phyloP scores from a whole-genome alignment of 2,329 filamentous ascomycete genomes.

The Xylariaceae sp. region DNA sequence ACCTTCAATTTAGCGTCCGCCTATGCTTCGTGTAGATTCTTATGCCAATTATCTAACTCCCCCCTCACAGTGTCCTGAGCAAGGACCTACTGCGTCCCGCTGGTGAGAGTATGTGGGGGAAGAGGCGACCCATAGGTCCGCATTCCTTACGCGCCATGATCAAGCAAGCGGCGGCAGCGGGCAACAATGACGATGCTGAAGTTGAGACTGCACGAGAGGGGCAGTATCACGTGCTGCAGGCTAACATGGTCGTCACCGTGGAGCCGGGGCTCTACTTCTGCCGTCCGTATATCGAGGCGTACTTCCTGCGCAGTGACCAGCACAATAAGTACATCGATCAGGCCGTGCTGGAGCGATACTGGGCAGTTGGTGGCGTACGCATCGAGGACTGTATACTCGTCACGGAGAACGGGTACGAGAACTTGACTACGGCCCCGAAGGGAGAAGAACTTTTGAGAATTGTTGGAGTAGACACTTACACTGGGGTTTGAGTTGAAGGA shows the following conservation, averaged over 20 bases:
- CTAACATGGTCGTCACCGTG: conserved; percentile 76
- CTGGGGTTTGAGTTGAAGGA: too few species aligned
- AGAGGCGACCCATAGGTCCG: conserved; percentile 41
- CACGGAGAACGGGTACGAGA: conserved; percentile 79
- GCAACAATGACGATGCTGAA: conserved; percentile 1
- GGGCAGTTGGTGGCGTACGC: conserved; percentile 83
- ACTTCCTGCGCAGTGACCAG: conserved; percentile 64
- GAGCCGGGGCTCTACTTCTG: conserved; percentile 85
- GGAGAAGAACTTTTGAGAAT: conserved; percentile 72
- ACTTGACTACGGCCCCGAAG: conserved; percentile 82
- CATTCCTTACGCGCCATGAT: conserved; percentile 43
- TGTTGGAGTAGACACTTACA: conserved; percentile 17
- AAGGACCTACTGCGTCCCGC: conserved; percentile 40
- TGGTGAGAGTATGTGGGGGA: conserved; percentile 43
- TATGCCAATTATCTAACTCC: conserved; percentile 16
- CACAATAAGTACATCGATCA: conserved; percentile 71
- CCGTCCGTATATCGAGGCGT: conserved; percentile 73
- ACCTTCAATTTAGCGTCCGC: background rate
- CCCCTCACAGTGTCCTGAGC: conserved; percentile 38
- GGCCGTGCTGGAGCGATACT: conserved; percentile 71
- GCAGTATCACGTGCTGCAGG: conserved; percentile 48
- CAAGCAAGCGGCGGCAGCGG: conserved; percentile 31
- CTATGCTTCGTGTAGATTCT: background rate
- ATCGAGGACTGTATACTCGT: conserved; percentile 93
- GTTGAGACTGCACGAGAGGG: background rate